These are phyloP conservation scores for Ceratocystis alfenasii DNA, from an alignment of 2,329 filamentous ascomycete species.

Conservation along the genomic window DNA sequence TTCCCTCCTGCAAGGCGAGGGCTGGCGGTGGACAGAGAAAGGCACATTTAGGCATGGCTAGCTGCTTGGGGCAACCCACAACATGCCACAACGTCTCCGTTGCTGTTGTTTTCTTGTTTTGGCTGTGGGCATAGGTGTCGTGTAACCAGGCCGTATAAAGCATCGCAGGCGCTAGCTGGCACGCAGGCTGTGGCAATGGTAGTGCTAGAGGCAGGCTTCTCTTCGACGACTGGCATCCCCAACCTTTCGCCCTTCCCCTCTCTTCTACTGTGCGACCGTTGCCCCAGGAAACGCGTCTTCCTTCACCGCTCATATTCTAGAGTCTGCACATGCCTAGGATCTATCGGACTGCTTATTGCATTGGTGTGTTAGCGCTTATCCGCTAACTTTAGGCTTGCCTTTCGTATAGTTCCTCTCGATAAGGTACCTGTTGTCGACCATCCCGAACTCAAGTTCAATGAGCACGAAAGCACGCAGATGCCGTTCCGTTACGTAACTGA, in stretches of 20 bases:
- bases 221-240: background rate
- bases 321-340: background rate
- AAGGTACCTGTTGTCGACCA: conserved; percentile 74
- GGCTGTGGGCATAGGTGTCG: background rate
- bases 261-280: background rate
- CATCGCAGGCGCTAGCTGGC: background rate
- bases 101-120: background rate
- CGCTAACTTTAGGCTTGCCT: background rate
- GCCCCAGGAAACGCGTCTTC: background rate
- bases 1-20: background rate
- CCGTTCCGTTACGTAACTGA: conserved; percentile 89
- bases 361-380: background rate
- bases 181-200: background rate
- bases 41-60: background rate
- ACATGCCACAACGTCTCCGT: background rate
- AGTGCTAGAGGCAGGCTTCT: background rate
- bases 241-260: background rate
- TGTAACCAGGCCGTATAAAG: background rate
- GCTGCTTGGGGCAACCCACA: background rate
- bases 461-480: conserved; percentile 93
- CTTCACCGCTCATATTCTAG: conserved; percentile 2
- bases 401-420: conserved; percentile 54
- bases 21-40: background rate
- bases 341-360: background rate
- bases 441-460: conserved; percentile 78